phyloP scores from a whole-genome alignment of 163 green algal genomes.

The Chlamydomonas reinhardtii region DNA sequence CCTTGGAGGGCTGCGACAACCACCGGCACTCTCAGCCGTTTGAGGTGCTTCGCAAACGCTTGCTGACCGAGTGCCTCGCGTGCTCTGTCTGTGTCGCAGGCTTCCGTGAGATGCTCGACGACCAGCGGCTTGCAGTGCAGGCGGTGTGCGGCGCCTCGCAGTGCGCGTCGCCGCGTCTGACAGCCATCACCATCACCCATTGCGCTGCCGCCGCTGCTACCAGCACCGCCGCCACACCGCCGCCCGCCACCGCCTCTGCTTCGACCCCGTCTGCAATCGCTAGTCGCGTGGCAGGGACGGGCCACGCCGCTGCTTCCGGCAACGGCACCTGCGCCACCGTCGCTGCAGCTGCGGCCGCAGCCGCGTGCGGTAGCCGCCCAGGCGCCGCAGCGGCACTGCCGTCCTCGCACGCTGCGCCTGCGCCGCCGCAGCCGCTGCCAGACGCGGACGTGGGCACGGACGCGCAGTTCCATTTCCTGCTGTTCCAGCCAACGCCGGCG shows the following conservation, averaged over 20 bases:
- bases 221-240: too few species aligned
- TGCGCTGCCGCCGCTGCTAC: too few species aligned
- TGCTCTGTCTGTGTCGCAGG: not conserved
- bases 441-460: not conserved
- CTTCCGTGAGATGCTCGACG: not conserved
- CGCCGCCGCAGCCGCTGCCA: not conserved
- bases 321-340: too few species aligned
- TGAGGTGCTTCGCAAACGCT: too few species aligned
- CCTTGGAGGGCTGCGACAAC: too few species aligned
- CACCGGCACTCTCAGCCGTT: too few species aligned
- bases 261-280: not conserved
- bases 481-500: slow-evolving; percentile 25
- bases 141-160: not conserved
- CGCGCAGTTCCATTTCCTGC: slow-evolving; percentile 24
- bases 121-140: not conserved
- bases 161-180: not conserved
- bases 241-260: not conserved
- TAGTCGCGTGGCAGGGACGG: not conserved
- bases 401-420: not conserved
- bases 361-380: too few species aligned
- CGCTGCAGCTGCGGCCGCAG: not conserved
- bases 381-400: not conserved
- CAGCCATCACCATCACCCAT: slow-evolving; percentile 17
- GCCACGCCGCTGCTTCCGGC: not conserved
- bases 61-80: not conserved